Evolutionary conservation across 176 grass and related monocot genomes (phyloP), one percentile per base, ranked within the genome.

Genomic region (Juncus effusus): DNA sequence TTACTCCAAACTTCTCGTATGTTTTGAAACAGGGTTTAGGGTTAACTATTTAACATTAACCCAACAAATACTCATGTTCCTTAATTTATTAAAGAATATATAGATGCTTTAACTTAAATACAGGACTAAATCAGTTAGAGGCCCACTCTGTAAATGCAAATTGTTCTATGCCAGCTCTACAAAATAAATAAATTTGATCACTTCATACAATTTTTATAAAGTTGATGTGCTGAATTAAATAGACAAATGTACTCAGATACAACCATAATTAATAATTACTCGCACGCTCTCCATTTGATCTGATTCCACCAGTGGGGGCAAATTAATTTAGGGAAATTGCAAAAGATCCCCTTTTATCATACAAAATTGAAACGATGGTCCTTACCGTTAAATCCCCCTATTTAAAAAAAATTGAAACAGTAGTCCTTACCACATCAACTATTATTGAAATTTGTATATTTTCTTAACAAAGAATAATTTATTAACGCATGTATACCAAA

Each of bases 51-150:
- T 28, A 28, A 28, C 19, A 28, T 28, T 28, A 28, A 28, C 19
- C 44, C 4, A 9, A 47, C 44, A 5, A 47, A 47, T 47, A 47
- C 44, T 6, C 44, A 47, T 42, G 37, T 41, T 51, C 40, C 52
- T 54, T 70, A 8, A 70, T 70, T 70, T 42, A 70, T 56, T 40
- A 70, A 57, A 7, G 7, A 39, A 70, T 38, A 70, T 3, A 9
- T 13, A 70, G 38, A 70, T 70, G 65, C 65, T 51, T 68, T 54
- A 68, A 54, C 47, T 54, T 68, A 68, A 51, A 44, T 52, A 53
- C 64, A 6, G 65, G 65, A 53, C 54, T 41, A 68, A 9, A 51
- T 54, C 65, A 52, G 64, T 68, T 16, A 37, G 47, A 51, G 49
- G 49, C 49, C 49, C 12, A 52, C 49, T 8, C 12, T 12, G 12